Conservation (phyloP, 2,329 filamentous ascomycete species). For the Coniella vitis region DNA sequence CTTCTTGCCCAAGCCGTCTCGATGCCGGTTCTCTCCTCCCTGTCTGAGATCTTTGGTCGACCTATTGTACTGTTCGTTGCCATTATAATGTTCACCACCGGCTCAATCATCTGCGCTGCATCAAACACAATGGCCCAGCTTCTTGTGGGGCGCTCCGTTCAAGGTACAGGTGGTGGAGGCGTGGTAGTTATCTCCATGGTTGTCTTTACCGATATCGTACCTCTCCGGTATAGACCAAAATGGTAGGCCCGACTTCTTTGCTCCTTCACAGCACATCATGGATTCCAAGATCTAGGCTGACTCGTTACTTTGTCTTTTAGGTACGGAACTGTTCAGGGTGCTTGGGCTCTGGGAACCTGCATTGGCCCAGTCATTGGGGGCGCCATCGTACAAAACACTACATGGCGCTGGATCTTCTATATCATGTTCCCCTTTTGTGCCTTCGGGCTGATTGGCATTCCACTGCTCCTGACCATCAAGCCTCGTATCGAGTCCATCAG, state of each 20-base stretch:
- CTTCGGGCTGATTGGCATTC: slow-evolving; percentile 31
- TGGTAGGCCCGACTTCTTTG: background rate
- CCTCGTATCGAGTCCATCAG: slow-evolving; percentile 25
- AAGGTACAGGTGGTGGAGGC: slow-evolving; percentile 35
- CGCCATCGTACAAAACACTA: slow-evolving; percentile 26
- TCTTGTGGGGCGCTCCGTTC: slow-evolving; percentile 31
- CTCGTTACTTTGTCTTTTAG: slow-evolving; percentile 6
- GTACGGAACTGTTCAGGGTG: slow-evolving; percentile 30
- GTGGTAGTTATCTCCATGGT: slow-evolving; percentile 34
- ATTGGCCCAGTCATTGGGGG: slow-evolving; percentile 34
- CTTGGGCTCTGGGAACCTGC: slow-evolving; percentile 34
- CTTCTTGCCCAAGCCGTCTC: slow-evolving; percentile 22
- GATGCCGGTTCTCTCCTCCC: slow-evolving; percentile 26
- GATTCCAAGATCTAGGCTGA: background rate
- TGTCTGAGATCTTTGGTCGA: slow-evolving; percentile 30
- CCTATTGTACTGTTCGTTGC: slow-evolving; percentile 27
- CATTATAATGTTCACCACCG: slow-evolving; percentile 34
- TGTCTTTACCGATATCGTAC: slow-evolving; percentile 36
- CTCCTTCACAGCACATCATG: background rate
- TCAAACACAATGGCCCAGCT: slow-evolving; percentile 27
- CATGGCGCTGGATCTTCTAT: slow-evolving; percentile 44
- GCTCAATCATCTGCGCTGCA: slow-evolving; percentile 33
- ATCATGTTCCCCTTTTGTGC: slow-evolving; percentile 38
- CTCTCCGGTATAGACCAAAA: slow-evolving; percentile 31
- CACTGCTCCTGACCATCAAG: slow-evolving; percentile 35